These are phyloP conservation scores for Lichtheimia hyalospora DNA, from an alignment of 371 early-diverging fungal species.

Conservation along the genomic window DNA sequence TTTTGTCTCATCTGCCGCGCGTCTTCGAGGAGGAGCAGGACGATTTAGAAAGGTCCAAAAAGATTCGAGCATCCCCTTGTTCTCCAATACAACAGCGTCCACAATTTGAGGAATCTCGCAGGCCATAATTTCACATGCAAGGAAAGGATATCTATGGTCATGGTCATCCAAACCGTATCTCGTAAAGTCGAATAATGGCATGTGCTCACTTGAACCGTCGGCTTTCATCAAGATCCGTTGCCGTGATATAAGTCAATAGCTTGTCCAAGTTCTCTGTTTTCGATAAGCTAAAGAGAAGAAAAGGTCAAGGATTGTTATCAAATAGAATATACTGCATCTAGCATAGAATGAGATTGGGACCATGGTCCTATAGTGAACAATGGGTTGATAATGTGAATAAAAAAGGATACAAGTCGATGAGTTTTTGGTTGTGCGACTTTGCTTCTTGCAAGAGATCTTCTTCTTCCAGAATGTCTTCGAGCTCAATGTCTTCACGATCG, in stretches of 20 bases:
- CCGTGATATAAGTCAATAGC: constrained; percentile 63
- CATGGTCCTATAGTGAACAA: background rate
- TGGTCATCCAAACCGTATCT: no score
- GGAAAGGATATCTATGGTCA: constrained; percentile 68
- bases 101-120: constrained; percentile 84
- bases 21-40: constrained; percentile 49
- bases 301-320: constrained; percentile 7
- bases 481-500: constrained; percentile 72
- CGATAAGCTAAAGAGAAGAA: constrained; percentile 21
- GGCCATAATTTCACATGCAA: constrained; percentile 85
- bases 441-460: constrained; percentile 87
- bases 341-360: no score
- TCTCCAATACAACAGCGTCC: constrained; percentile 66
- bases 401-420: constrained; percentile 77
- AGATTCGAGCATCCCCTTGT: constrained; percentile 67
- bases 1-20: background rate
- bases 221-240: constrained; percentile 28
- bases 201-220: constrained; percentile 25
- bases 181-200: background rate
- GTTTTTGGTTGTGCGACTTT: constrained; percentile 78
- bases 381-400: constrained; percentile 7
- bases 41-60: constrained; percentile 85
- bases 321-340: background rate
- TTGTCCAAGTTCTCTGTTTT: constrained; percentile 22
- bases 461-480: constrained; percentile 78